Conservation (phyloP, 1,284 basidiomycete species). For the Ustilago cynodontis region DNA sequence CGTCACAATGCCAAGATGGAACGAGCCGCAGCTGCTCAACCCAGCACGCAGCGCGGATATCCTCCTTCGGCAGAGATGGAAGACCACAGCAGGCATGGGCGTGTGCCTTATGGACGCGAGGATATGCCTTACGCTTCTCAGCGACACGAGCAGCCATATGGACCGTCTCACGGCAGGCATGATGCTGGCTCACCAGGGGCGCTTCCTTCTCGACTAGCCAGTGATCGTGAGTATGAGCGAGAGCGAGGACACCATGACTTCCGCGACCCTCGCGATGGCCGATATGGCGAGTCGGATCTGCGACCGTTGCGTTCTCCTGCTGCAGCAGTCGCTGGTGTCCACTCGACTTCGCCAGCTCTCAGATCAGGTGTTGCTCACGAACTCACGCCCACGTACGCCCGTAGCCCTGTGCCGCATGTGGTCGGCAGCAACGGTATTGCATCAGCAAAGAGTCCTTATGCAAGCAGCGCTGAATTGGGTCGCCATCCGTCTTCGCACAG, state of each 20-base stretch:
- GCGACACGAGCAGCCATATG: slow-evolving; percentile 30
- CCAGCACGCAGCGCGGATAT: slow-evolving; percentile 10
- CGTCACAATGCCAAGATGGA: slow-evolving; percentile 31
- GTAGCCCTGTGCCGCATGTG: slow-evolving; percentile 4
- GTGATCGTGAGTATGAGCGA: slow-evolving; percentile 32
- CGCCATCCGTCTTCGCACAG: slow-evolving; percentile 18
- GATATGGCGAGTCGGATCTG: slow-evolving; percentile 24
- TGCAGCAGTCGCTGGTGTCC: slow-evolving; percentile 10
- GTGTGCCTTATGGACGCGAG: slow-evolving; percentile 14
- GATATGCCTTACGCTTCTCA: slow-evolving; percentile 23
- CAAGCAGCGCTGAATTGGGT: slow-evolving; percentile 11
- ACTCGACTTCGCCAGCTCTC: slow-evolving; percentile 20
- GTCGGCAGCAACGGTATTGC: slow-evolving; percentile 24
- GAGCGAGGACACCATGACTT: slow-evolving; percentile 22
- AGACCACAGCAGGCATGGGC: slow-evolving; percentile 9
- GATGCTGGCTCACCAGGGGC: slow-evolving; percentile 23
- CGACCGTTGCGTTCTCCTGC: slow-evolving; percentile 27
- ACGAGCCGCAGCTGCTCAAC: slow-evolving; percentile 9
- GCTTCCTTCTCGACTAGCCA: slow-evolving; percentile 22
- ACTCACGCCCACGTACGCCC: slow-evolving; percentile 27
- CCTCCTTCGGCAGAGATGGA: slow-evolving; percentile 13
- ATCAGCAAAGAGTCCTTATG: slow-evolving; percentile 22
- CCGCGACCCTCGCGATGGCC: slow-evolving; percentile 16
- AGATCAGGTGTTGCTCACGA: slow-evolving; percentile 27
- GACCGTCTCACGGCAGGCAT: slow-evolving; percentile 30